A percentile compares a stretch with the other conserved stretches of the same genome.
Evolutionary conservation across 345 rosid genomes (phyloP).

Genomic region (Garcia nutans): DNA sequence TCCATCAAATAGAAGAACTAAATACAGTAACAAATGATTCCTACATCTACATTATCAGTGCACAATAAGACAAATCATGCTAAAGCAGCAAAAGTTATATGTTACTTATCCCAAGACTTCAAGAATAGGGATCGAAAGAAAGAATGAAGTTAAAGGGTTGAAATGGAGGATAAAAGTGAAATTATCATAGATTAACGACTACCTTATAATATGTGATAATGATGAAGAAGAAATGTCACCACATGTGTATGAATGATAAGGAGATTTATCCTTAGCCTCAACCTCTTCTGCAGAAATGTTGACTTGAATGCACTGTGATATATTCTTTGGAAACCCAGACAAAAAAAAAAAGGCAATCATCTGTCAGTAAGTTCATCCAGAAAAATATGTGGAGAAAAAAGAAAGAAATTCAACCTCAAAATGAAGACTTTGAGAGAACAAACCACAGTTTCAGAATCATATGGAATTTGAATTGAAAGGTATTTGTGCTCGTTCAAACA

Average conservation of each 20-base stretch:
- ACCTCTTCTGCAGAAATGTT: slow-evolving; percentile 81
- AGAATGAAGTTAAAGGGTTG: background rate
- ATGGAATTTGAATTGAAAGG: slow-evolving; percentile 68
- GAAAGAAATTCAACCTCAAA: slow-evolving; percentile 14
- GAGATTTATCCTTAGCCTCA: slow-evolving; percentile 83
- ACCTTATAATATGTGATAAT: slow-evolving; percentile 74
- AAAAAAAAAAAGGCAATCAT: slow-evolving; percentile 1
- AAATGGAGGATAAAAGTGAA: background rate
- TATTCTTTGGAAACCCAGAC: slow-evolving; percentile 45
- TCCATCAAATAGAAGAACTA: background rate
- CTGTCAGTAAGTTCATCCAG: slow-evolving; percentile 11
- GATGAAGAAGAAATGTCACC: slow-evolving; percentile 70
- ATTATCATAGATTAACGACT: slow-evolving; percentile 16
- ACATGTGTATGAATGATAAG: slow-evolving; percentile 65
- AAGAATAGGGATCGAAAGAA: background rate
- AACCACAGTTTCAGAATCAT: slow-evolving; percentile 59
- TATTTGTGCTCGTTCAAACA: slow-evolving; percentile 60
- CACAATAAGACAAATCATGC: slow-evolving; percentile 4
- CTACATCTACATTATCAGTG: background rate
- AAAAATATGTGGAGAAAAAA: background rate
- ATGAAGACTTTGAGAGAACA: slow-evolving; percentile 26
- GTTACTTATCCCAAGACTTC: background rate
- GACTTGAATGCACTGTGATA: slow-evolving; percentile 60
- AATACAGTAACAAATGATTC: background rate
- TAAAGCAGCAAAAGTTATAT: background rate